phyloP scores from a whole-genome alignment of 768 basidiomycete genomes.

The Dictyophora rubrovolvata region DNA sequence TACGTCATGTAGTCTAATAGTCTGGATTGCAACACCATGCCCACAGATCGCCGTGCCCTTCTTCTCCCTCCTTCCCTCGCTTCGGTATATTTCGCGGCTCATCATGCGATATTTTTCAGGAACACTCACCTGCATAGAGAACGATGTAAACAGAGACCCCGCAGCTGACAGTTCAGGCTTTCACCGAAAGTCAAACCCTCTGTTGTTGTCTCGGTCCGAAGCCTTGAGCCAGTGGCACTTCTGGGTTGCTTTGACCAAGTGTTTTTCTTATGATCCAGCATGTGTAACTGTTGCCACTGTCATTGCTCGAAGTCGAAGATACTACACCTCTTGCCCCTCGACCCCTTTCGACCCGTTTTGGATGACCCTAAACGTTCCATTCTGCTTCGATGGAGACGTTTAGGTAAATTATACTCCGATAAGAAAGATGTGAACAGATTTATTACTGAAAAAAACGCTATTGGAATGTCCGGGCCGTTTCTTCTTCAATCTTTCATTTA shows the following conservation, averaged over 20 bases:
- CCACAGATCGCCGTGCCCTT: neutral
- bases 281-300: neutral
- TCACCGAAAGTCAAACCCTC: neutral
- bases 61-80: neutral
- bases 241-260: neutral
- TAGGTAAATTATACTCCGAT: neutral
- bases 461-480: neutral
- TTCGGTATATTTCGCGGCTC: neutral
- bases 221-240: neutral
- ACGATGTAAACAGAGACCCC: neutral
- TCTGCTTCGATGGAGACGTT: neutral
- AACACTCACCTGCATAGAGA: neutral
- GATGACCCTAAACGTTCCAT: no score
- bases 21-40: no score
- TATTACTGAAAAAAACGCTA: neutral
- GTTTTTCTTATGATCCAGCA: neutral
- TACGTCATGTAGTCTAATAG: neutral
- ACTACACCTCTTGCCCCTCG: no score
- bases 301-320: neutral
- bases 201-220: neutral
- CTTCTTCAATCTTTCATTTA: neutral
- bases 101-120: neutral
- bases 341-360: no score
- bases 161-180: neutral
- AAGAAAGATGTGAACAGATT: neutral